These are phyloP conservation scores for Lodderomyces margitis DNA, from an alignment of 1,139 yeast species.

Conservation along the genomic window DNA sequence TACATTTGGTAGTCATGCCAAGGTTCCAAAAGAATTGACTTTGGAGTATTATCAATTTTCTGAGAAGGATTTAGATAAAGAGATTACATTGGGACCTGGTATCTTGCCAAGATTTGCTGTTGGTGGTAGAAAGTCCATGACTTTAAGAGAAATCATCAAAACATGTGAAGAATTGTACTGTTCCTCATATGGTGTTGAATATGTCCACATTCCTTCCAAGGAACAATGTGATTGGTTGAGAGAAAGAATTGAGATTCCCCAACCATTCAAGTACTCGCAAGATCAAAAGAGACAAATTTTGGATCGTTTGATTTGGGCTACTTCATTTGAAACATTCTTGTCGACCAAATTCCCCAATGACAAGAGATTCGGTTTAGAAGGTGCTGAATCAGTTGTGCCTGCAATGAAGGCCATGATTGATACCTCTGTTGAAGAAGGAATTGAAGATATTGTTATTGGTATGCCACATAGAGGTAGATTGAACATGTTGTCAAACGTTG, in stretches of 20 bases:
- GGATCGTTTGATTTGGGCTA: slow-evolving; percentile 96
- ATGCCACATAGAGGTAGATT: slow-evolving; percentile 99
- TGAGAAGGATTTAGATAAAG: slow-evolving; percentile 77
- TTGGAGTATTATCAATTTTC: slow-evolving; percentile 89
- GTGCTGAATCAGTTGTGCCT: slow-evolving; percentile 95
- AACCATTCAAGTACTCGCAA: slow-evolving; percentile 75
- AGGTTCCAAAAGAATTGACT: slow-evolving; percentile 80
- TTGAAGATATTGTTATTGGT: slow-evolving; percentile 95
- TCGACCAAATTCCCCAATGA: slow-evolving; percentile 97
- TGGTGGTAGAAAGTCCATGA: slow-evolving; percentile 60
- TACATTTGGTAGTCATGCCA: slow-evolving; percentile 68
- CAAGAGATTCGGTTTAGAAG: slow-evolving; percentile 97
- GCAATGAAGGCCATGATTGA: slow-evolving; percentile 97
- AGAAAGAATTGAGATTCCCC: slow-evolving; percentile 91
- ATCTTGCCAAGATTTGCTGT: slow-evolving; percentile 89
- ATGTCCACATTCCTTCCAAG: slow-evolving; percentile 94
- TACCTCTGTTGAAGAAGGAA: slow-evolving; percentile 87
- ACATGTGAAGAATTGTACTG: slow-evolving; percentile 86
- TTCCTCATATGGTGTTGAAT: slow-evolving; percentile 87
- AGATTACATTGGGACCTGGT: slow-evolving; percentile 94
- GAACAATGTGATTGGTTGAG: slow-evolving; percentile 98
- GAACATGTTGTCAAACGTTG: slow-evolving; percentile 95
- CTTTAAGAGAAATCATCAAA: slow-evolving; percentile 73
- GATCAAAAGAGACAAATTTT: slow-evolving; percentile 96
- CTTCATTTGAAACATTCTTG: slow-evolving; percentile 88